A percentile compares a stretch with the other conserved stretches of the same genome.
Conservation (phyloP, 306 rosid genomes). For the Aeschynomene evenia region DNA sequence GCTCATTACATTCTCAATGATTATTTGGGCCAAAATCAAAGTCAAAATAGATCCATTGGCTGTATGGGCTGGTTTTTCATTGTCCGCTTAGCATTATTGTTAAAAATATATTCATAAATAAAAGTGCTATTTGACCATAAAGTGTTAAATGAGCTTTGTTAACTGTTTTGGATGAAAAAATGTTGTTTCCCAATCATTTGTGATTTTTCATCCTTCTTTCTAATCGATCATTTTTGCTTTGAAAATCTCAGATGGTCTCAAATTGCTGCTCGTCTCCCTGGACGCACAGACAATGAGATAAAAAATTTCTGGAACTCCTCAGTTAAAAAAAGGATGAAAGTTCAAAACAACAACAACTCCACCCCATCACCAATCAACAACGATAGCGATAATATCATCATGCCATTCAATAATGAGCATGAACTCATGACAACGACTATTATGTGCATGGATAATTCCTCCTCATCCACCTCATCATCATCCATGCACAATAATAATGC, state of each 20-base stretch:
- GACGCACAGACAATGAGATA: constrained; percentile 92
- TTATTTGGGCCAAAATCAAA: no score
- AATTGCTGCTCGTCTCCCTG: constrained; percentile 92
- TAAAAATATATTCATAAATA: no score
- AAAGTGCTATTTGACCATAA: no score
- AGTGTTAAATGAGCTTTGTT: no score
- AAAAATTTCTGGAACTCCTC: constrained; percentile 98
- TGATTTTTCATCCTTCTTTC: no score
- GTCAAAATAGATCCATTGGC: no score
- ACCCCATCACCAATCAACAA: constrained; percentile 60
- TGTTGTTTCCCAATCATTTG: no score
- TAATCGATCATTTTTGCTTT: background rate
- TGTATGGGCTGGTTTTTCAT: no score
- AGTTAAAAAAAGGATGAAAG: constrained; percentile 66
- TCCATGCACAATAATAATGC: constrained; percentile 56
- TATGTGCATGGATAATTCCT: constrained; percentile 65
- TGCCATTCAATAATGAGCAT: constrained; percentile 49
- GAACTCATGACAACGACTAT: constrained; percentile 51
- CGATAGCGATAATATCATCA: no score
- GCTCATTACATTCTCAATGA: no score
- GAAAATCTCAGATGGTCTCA: constrained; percentile 81
- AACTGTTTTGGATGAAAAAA: no score
- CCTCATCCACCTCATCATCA: constrained; percentile 60
- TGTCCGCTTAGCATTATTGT: no score
- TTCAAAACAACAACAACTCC: constrained; percentile 29